phyloP scores from a whole-genome alignment of 495 filamentous ascomycete species.

The Bacidia rubella region DNA sequence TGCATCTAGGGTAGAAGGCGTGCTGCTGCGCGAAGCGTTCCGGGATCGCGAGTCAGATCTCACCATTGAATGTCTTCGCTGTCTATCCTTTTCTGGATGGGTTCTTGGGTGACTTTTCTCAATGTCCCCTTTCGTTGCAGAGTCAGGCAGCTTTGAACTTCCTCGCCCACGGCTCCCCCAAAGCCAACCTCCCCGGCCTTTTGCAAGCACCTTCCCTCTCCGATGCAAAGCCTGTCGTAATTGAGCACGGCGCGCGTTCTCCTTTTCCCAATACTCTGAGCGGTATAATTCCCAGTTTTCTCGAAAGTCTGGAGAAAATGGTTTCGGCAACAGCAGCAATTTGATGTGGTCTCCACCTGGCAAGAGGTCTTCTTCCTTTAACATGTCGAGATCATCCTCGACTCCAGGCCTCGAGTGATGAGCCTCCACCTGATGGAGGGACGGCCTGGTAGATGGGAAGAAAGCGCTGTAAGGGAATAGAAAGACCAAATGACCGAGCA shows the following conservation, averaged over 20 bases:
- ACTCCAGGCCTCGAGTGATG: slow-evolving; percentile 32
- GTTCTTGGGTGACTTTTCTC: slow-evolving; percentile 24
- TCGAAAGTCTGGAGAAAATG: slow-evolving; percentile 87
- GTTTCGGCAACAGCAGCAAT: slow-evolving; percentile 80
- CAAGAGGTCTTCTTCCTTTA: slow-evolving; percentile 66
- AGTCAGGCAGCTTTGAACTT: slow-evolving; percentile 31
- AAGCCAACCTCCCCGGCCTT: slow-evolving; percentile 60
- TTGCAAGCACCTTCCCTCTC: slow-evolving; percentile 49
- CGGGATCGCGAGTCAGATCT: slow-evolving; percentile 36
- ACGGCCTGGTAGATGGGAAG: slow-evolving; percentile 38
- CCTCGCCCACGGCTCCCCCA: slow-evolving; percentile 64
- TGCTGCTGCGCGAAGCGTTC: slow-evolving; percentile 36
- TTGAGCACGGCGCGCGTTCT: slow-evolving; percentile 75
- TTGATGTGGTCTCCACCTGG: slow-evolving; percentile 85
- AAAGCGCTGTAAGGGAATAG: slow-evolving; percentile 53
- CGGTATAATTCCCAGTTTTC: slow-evolving; percentile 94
- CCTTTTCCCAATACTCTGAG: slow-evolving; percentile 88
- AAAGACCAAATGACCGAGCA: slow-evolving; percentile 50
- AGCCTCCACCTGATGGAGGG: slow-evolving; percentile 54
- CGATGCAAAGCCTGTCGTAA: slow-evolving; percentile 54
- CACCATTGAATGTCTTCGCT: slow-evolving; percentile 24
- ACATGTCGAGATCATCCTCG: slow-evolving; percentile 42
- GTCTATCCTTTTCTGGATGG: slow-evolving; percentile 26
- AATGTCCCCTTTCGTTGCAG: slow-evolving; percentile 20
- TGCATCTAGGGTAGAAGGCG: slow-evolving; percentile 21